Evolutionary conservation across 2,329 filamentous ascomycete species (phyloP).

Genomic region (Parafenestella ontariensis): DNA sequence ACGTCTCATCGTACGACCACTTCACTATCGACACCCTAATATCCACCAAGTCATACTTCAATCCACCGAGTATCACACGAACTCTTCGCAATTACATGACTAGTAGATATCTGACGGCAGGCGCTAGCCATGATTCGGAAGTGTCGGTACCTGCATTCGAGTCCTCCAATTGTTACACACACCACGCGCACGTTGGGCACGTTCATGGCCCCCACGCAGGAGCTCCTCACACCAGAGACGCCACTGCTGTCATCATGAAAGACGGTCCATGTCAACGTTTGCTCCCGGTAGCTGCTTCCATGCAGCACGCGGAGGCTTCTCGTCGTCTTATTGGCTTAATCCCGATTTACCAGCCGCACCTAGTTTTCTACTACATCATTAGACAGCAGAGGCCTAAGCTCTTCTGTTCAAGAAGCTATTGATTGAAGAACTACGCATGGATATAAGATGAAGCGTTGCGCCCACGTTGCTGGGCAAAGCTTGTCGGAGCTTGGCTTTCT

Average conservation of each 20-base stretch:
- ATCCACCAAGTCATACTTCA: too few species aligned
- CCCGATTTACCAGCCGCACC: slow-evolving; percentile 3
- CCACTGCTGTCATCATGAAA: neutral
- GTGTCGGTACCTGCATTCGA: neutral
- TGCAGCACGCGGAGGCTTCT: neutral
- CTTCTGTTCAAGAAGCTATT: neutral
- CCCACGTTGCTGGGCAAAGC: slow-evolving; percentile 25
- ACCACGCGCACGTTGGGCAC: too few species aligned
- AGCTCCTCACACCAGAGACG: neutral
- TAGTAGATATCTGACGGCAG: neutral
- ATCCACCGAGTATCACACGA: too few species aligned
- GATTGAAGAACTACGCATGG: neutral
- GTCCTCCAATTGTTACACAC: neutral
- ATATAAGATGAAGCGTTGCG: slow-evolving; percentile 18
- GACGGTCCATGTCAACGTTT: neutral
- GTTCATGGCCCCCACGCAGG: neutral
- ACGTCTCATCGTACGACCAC: too few species aligned
- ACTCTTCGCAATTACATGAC: too few species aligned
- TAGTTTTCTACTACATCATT: neutral
- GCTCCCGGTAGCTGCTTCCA: neutral
- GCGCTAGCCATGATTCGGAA: neutral
- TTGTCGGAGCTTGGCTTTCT: slow-evolving; percentile 22
- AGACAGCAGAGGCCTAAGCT: slow-evolving; percentile 5
- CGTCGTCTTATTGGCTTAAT: neutral
- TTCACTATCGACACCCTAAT: too few species aligned